Evolutionary conservation across 2,329 filamentous ascomycete species (phyloP), one percentile per base, ranked within the genome.

Genomic region (Karstenula rhodostoma): DNA sequence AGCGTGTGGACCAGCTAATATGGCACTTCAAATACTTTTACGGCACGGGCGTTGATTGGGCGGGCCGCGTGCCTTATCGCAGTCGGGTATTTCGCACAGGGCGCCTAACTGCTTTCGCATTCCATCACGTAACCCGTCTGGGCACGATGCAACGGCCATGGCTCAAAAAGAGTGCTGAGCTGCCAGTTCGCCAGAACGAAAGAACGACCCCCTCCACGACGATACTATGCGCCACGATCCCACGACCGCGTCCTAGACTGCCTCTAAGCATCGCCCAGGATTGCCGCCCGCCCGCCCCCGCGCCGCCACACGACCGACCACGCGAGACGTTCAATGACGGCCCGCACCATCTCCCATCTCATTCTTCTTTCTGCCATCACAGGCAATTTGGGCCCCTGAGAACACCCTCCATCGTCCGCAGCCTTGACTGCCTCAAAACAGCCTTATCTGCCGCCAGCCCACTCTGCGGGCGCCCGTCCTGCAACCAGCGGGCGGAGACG

Each of bases 321-420:
- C 59, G 64, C 65, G 64, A 65, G 32, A 66, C 69, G 64, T 73
- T 77, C 76, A 79, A 79, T 79, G 78, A 79, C 78, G 67, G 73
- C 75, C 69, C 75, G 75, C 69, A 78, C 71, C 70, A 77, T 77
- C 67, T 70, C 76, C 70, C 76, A 79, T 66, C 77, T 79, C 69
- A 77, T 80, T 50, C 77, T 79, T 65, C 77, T 79, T 69, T 67
- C 74, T 62, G 75, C 75, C 70, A 71, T 77, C 58, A 73, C 74
- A 51, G 75, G 75, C 71, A 78, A 78, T 66, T 58, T 78, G 60
- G 75, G 75, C 56, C 75, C 74, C 58, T 73, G 19, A 55, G 35
- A 33, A n/a, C 40, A 25, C 19, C 27, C 35, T 33, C 17, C 46
- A 51, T 61, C 53, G 32, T 54, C 25, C 42, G 44, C 35, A 17